These are phyloP conservation scores for Dipodascopsis uninucleata DNA, from an alignment of 805 yeast genomes.

Conservation along the genomic window DNA sequence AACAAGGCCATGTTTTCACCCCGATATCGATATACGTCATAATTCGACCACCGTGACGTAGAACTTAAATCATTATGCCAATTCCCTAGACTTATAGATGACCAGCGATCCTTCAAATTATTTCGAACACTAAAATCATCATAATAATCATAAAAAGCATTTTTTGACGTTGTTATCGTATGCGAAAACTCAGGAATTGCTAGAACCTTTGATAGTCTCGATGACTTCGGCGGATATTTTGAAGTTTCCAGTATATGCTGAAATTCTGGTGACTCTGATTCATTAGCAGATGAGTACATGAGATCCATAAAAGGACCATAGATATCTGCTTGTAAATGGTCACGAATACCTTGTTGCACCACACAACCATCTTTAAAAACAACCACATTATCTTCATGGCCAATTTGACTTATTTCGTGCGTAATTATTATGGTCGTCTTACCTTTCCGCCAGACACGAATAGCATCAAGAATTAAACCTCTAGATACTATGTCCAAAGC, in stretches of 20 bases:
- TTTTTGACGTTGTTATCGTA: too few relatives aligned
- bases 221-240: neutral
- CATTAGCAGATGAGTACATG: neutral
- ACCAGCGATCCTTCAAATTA: too few relatives aligned
- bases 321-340: conserved; percentile 32
- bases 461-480: conserved; percentile 44
- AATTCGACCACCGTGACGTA: too few relatives aligned
- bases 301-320: conserved; percentile 9
- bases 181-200: too few relatives aligned
- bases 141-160: too few relatives aligned
- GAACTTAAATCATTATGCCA: too few relatives aligned
- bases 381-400: conserved; percentile 53
- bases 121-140: too few relatives aligned
- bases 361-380: conserved; percentile 59
- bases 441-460: conserved; percentile 58
- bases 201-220: too few relatives aligned
- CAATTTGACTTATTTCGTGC: conserved; percentile 65
- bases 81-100: too few relatives aligned
- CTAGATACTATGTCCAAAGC: conserved; percentile 65
- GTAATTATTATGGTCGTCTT: conserved; percentile 79
- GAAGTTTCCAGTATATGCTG: neutral
- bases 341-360: conserved; percentile 43
- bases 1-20: too few relatives aligned
- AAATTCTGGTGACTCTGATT: neutral
- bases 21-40: too few relatives aligned